A percentile compares a stretch with the other conserved stretches of the same genome.
Evolutionary conservation across 768 basidiomycete species (phyloP).

Genomic region (Calvatia gigantea): DNA sequence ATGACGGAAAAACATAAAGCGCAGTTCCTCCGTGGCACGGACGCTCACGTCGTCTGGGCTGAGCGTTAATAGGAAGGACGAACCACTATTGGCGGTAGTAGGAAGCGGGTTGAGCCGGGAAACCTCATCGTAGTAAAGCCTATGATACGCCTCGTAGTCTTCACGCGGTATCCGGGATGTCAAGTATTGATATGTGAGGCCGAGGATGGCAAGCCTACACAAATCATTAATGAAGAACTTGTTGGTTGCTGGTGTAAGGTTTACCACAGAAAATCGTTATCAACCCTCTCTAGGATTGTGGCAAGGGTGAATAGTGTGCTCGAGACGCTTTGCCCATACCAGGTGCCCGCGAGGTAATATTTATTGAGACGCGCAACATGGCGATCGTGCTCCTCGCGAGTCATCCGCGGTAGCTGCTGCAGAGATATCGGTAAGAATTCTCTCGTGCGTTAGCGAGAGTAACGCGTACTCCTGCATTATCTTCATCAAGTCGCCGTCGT

Average conservation of each 20-base stretch:
- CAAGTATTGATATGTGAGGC: slow-evolving; percentile 89
- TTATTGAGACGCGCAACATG: slow-evolving; percentile 67
- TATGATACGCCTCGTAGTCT: slow-evolving; percentile 78
- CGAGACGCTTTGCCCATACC: slow-evolving; percentile 86
- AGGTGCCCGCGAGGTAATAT: slow-evolving; percentile 83
- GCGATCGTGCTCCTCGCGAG: slow-evolving; percentile 65
- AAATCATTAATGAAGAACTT: background rate
- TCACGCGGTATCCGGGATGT: slow-evolving; percentile 85
- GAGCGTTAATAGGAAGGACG: slow-evolving; percentile 40
- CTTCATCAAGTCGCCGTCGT: slow-evolving; percentile 52
- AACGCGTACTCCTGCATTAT: slow-evolving; percentile 24
- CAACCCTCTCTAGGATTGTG: slow-evolving; percentile 85
- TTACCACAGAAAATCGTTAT: slow-evolving; percentile 92
- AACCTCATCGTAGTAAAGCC: slow-evolving; percentile 87
- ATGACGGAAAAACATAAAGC: slow-evolving; percentile 94
- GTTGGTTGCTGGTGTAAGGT: slow-evolving; percentile 14
- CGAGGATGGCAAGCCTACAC: slow-evolving; percentile 85
- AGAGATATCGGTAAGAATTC: slow-evolving; percentile 9
- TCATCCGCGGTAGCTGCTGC: slow-evolving; percentile 54
- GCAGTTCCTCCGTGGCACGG: slow-evolving; percentile 80
- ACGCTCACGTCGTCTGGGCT: slow-evolving; percentile 85
- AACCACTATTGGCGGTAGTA: slow-evolving; percentile 23
- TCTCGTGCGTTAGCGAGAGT: background rate
- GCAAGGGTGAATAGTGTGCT: slow-evolving; percentile 88
- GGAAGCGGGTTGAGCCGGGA: slow-evolving; percentile 79